These are phyloP conservation scores for Lipomyces chichibuensis DNA, from an alignment of 805 yeast species.

Conservation along the genomic window DNA sequence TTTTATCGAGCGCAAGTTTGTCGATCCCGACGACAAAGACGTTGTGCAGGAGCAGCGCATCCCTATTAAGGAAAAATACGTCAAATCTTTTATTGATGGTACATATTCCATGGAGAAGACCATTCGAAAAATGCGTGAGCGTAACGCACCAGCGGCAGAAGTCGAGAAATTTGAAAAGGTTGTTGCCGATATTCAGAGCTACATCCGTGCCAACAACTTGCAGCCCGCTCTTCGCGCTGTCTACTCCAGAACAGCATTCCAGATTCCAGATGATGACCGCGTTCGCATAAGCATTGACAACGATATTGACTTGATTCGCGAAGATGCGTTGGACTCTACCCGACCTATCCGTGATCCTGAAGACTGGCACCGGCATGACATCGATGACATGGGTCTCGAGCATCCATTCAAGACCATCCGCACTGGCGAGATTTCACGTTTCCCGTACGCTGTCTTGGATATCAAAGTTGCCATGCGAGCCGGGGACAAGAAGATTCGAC, in stretches of 20 bases:
- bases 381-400: slow-evolving; percentile 69
- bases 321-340: slow-evolving; percentile 81
- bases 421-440: slow-evolving; percentile 71
- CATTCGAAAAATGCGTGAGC: slow-evolving; percentile 63
- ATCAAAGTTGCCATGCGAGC: slow-evolving; percentile 50
- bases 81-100: slow-evolving; percentile 70
- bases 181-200: slow-evolving; percentile 62
- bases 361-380: slow-evolving; percentile 90
- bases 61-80: slow-evolving; percentile 75
- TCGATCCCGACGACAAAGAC: slow-evolving; percentile 45
- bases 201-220: slow-evolving; percentile 65
- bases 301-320: slow-evolving; percentile 83
- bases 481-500: slow-evolving; percentile 34
- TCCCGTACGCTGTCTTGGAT: slow-evolving; percentile 70
- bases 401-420: slow-evolving; percentile 74
- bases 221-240: slow-evolving; percentile 87
- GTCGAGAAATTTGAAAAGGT: slow-evolving; percentile 58
- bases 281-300: slow-evolving; percentile 89
- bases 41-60: slow-evolving; percentile 57
- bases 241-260: slow-evolving; percentile 92
- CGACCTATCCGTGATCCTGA: slow-evolving; percentile 88
- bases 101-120: slow-evolving; percentile 55
- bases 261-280: slow-evolving; percentile 95
- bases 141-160: slow-evolving; percentile 54
- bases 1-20: slow-evolving; percentile 75